These are phyloP conservation scores for Colletotrichum horii DNA, from an alignment of 2,329 filamentous ascomycete species.

Conservation along the genomic window DNA sequence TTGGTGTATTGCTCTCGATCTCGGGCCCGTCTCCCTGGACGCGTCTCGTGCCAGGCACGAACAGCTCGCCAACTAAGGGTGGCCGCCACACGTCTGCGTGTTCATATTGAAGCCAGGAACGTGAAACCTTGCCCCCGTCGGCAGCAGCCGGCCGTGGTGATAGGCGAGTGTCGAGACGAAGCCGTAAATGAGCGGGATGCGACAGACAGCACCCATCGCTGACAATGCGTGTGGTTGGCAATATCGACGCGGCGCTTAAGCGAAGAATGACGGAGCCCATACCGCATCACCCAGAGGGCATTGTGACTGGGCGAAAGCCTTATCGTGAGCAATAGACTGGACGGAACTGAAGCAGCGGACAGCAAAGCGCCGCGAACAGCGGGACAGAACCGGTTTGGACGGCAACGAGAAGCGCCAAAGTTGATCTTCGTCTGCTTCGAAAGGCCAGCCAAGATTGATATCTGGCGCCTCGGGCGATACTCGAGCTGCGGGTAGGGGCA, in stretches of 20 bases:
- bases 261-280: not conserved
- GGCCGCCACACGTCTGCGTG: not conserved
- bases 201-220: not conserved
- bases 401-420: not conserved
- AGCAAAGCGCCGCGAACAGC: not conserved
- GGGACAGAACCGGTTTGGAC: not conserved
- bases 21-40: conserved; percentile 8
- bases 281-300: not conserved
- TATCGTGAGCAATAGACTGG: not conserved
- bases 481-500: not conserved
- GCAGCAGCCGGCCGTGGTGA: conserved; percentile 1
- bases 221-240: not conserved
- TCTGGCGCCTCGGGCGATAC: not conserved
- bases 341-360: conserved; percentile 8
- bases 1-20: not conserved
- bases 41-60: not conserved
- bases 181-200: conserved; percentile 5
- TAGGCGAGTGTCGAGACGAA: not conserved
- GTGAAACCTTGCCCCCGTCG: not conserved
- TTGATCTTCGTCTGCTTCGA: not conserved
- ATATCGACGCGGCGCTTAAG: not conserved
- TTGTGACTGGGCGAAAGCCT: not conserved
- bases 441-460: not conserved
- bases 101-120: not conserved
- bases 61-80: not conserved